Conservation (phyloP, 1,284 basidiomycete genomes). For the Ceratobasidium sp. region DNA sequence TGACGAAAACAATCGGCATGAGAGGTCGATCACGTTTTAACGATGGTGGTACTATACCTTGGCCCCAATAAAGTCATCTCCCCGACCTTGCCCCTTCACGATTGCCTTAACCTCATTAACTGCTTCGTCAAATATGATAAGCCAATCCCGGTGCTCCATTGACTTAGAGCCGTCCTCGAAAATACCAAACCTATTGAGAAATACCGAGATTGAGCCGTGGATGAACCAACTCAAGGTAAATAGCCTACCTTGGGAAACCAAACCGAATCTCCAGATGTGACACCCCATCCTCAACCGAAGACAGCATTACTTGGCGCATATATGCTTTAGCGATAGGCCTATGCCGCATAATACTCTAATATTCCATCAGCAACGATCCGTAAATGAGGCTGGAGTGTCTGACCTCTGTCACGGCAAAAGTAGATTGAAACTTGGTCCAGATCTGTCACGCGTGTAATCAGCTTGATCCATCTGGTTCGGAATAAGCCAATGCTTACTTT, state of each 20-base stretch:
- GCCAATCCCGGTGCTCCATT: slow-evolving; percentile 41
- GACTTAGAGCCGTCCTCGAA: slow-evolving; percentile 5
- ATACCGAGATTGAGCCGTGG: no score
- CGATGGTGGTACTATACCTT: slow-evolving; percentile 60
- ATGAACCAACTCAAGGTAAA: no score
- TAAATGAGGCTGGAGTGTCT: slow-evolving; percentile 47
- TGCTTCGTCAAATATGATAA: slow-evolving; percentile 57
- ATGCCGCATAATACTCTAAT: slow-evolving; percentile 67
- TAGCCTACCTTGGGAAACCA: slow-evolving; percentile 66
- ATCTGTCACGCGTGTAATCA: slow-evolving; percentile 63
- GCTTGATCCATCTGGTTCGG: no score
- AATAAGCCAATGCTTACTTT: slow-evolving; percentile 62
- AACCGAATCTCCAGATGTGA: slow-evolving; percentile 78
- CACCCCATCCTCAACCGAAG: slow-evolving; percentile 78
- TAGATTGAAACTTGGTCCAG: slow-evolving; percentile 76
- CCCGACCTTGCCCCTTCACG: slow-evolving; percentile 65
- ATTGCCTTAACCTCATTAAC: slow-evolving; percentile 69
- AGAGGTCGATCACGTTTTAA: background rate
- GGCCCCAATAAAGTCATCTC: slow-evolving; percentile 73
- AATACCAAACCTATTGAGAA: slow-evolving; percentile 53
- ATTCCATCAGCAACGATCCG: background rate
- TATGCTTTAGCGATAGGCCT: slow-evolving; percentile 72
- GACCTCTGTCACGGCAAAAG: slow-evolving; percentile 66
- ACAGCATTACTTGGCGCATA: slow-evolving; percentile 71
- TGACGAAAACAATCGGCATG: slow-evolving; percentile 52